These are phyloP conservation scores for Rhizopus sp. DNA, from an alignment of 371 early-diverging fungal species.

Conservation along the genomic window DNA sequence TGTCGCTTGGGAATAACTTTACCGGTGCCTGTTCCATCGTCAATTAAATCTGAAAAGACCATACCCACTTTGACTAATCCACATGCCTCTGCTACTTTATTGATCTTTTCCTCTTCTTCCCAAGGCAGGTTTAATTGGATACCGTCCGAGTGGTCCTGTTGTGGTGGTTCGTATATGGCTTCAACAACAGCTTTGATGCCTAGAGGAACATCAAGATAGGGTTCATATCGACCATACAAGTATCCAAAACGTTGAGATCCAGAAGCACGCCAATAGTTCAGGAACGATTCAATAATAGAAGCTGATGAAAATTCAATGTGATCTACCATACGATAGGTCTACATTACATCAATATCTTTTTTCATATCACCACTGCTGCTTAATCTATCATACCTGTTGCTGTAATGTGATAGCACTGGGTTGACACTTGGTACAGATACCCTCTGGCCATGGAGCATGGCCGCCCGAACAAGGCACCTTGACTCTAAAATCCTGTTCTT, in stretches of 20 bases:
- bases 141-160: constrained; percentile 84
- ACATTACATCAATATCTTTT: constrained; percentile 19
- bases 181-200: constrained; percentile 98
- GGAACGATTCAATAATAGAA: constrained; percentile 84
- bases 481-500: constrained; percentile 80
- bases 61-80: constrained; percentile 89
- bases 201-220: constrained; percentile 90
- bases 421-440: constrained; percentile 98
- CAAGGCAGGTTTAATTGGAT: constrained; percentile 66
- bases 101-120: constrained; percentile 64
- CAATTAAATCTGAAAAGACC: constrained; percentile 94
- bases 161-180: constrained; percentile 95
- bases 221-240: constrained; percentile 94
- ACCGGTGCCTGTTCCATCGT: constrained; percentile 82
- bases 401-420: constrained; percentile 93
- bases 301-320: constrained; percentile 97
- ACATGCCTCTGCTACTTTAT: constrained; percentile 72
- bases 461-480: constrained; percentile 79
- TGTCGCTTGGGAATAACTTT: constrained; percentile 90
- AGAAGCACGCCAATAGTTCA: constrained; percentile 87
- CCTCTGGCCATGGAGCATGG: constrained; percentile 91
- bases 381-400: constrained; percentile 63
- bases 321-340: constrained; percentile 97
- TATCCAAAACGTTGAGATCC: constrained; percentile 93
- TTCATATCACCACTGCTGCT: not conserved